These are phyloP conservation scores for Neonectria hederae DNA, from an alignment of 2,329 filamentous ascomycete species.

Conservation along the genomic window DNA sequence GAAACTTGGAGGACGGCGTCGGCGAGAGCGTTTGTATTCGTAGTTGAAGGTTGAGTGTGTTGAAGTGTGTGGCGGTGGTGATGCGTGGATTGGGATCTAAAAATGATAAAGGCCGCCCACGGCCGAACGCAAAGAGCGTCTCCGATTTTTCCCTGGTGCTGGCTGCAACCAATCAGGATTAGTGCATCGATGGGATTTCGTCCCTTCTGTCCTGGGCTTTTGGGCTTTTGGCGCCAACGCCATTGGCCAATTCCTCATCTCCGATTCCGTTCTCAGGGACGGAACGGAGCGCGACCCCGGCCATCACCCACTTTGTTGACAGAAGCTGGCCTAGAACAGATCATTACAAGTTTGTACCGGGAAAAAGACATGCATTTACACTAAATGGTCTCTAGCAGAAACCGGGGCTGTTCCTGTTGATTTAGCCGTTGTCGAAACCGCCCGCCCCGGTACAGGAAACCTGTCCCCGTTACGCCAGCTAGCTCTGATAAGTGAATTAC, in stretches of 20 bases:
- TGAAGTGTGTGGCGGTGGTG: constrained; percentile 9
- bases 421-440: neutral
- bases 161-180: constrained; percentile 32
- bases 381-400: too few relatives aligned
- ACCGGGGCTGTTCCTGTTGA: neutral
- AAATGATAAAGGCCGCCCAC: constrained; percentile 10
- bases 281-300: neutral
- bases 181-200: constrained; percentile 19
- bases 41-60: constrained; percentile 6
- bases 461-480: constrained; percentile 16
- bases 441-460: neutral
- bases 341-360: neutral
- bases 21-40: neutral
- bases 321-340: neutral
- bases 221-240: constrained; percentile 10
- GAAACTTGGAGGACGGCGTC: neutral
- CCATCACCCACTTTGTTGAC: neutral
- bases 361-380: too few relatives aligned
- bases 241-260: constrained; percentile 35
- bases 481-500: constrained; percentile 18
- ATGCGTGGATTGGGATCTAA: constrained; percentile 22
- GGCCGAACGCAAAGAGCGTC: neutral
- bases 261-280: constrained; percentile 13
- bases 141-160: constrained; percentile 36
- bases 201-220: constrained; percentile 8